Evolutionary conservation across 2,329 filamentous ascomycete species (phyloP), one percentile per base, ranked within the genome.

Genomic region (Domatiomyces catenatus): DNA sequence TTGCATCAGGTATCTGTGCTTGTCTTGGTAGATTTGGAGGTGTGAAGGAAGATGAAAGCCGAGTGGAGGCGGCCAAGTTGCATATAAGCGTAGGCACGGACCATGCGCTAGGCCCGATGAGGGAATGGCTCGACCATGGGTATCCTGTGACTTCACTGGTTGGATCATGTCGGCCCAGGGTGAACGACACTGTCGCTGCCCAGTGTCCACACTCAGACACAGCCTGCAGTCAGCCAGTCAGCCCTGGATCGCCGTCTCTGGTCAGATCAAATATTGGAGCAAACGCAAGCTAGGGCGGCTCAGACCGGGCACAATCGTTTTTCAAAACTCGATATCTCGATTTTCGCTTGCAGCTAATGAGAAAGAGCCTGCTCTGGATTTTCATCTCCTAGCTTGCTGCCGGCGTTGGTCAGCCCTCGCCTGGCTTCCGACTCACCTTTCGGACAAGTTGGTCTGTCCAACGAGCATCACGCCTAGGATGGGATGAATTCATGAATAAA

Each of bases 1-100:
- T 39, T 39, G 32, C 32, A 39, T 39, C 32, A 39, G 32, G 32
- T 39, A 39, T 10, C 10, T 39, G n/a, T 39, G 32, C 8, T 39
- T 39, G 8, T 39, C 3, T 39, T 39, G 15, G 32, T 39, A 15
- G 10, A 39, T 47, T 36, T 49, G 48, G 48, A 50, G 49, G 47
- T 36, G 49, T 51, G 48, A 47, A 47, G 45, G 45, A 47, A 47
- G 45, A 12, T 28, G 26, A 47, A 17, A 47, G 32, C 15, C 32
- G 12, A 39, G 32, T 39, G 32, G 32, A 39, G 32, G 32, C 32
- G 32, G 32, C 32, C 32, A 39, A 39, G 32, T 39, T 15, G 32
- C 32, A 39, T 39, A 39, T 39, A 39, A 39, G 15, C 32, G 32
- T 39, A 15, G 32, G 32, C 32, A 39, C 32, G 12, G 32, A 15